These are phyloP conservation scores for Talaromyces sp. DNA, from an alignment of 2,329 filamentous ascomycete genomes.

Conservation along the genomic window DNA sequence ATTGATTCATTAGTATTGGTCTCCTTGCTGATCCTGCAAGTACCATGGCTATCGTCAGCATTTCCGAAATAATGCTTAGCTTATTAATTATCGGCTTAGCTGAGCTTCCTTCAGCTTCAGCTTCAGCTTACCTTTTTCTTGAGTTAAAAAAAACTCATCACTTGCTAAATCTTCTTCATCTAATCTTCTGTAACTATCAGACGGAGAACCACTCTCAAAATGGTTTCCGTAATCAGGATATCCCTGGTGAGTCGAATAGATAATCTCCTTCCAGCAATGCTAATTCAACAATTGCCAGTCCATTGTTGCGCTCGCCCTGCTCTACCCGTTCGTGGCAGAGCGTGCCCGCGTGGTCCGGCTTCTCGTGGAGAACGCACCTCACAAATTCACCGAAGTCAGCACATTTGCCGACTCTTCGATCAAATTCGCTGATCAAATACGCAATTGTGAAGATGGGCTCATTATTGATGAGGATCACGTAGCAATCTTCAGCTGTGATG, in stretches of 20 bases:
- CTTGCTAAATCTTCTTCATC: background rate
- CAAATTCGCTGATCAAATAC: constrained; percentile 21
- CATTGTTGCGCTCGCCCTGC: background rate
- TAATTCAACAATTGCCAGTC: background rate
- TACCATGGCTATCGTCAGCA: background rate
- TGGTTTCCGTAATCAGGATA: background rate
- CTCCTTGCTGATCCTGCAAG: background rate
- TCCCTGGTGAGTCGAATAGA: background rate
- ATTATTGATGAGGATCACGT: constrained; percentile 19
- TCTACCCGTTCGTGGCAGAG: background rate
- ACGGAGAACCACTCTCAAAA: background rate
- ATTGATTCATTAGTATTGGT: background rate
- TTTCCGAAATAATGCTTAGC: background rate
- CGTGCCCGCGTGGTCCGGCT: constrained; percentile 11
- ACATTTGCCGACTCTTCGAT: constrained; percentile 12
- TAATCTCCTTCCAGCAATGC: background rate
- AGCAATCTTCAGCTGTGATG: constrained; percentile 22
- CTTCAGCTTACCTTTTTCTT: background rate
- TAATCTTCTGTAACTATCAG: background rate
- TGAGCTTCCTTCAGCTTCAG: background rate
- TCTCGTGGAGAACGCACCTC: constrained; percentile 21
- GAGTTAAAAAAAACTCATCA: background rate
- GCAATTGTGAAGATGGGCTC: constrained; percentile 25
- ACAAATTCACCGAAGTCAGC: constrained; percentile 18
- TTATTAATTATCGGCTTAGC: background rate